phyloP scores from a whole-genome alignment of 2,329 filamentous ascomycete species.

The Ascochyta clinopodiicola region DNA sequence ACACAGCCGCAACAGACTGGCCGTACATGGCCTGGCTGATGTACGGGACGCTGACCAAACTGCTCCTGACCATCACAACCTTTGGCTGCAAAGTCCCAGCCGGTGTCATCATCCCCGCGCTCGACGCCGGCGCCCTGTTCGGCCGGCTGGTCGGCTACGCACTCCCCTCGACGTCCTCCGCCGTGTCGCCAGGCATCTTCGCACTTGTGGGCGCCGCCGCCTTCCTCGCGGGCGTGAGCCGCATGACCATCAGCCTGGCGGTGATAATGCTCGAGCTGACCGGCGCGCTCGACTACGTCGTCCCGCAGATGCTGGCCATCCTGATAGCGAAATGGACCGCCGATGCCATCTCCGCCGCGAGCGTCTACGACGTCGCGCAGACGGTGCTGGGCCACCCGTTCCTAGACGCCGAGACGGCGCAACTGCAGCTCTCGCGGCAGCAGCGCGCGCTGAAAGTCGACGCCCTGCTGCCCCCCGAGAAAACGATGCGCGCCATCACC shows the following conservation, averaged over 20 bases:
- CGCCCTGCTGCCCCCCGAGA: slow-evolving; percentile 59
- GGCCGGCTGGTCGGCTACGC: slow-evolving; percentile 60
- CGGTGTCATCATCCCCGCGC: slow-evolving; percentile 66
- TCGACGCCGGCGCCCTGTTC: slow-evolving; percentile 65
- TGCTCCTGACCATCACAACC: slow-evolving; percentile 63
- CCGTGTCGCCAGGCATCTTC: slow-evolving; percentile 63
- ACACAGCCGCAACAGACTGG: slow-evolving; percentile 33
- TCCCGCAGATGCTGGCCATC: slow-evolving; percentile 66
- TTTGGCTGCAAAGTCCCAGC: slow-evolving; percentile 67
- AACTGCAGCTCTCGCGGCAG: slow-evolving; percentile 49
- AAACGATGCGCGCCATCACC: slow-evolving; percentile 64
- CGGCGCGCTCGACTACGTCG: slow-evolving; percentile 63
- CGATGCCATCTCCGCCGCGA: slow-evolving; percentile 59
- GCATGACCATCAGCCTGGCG: slow-evolving; percentile 65
- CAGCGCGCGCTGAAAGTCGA: slow-evolving; percentile 49
- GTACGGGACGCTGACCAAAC: slow-evolving; percentile 62
- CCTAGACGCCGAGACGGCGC: slow-evolving; percentile 59
- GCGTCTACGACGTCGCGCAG: slow-evolving; percentile 67
- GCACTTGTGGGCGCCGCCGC: slow-evolving; percentile 67
- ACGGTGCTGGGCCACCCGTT: slow-evolving; percentile 65
- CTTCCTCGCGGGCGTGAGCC: slow-evolving; percentile 64
- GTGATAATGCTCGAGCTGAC: slow-evolving; percentile 69
- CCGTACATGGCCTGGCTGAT: slow-evolving; percentile 59
- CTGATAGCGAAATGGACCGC: slow-evolving; percentile 66
- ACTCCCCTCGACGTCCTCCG: slow-evolving; percentile 31